Evolutionary conservation across 2,329 filamentous ascomycete species (phyloP).

Genomic region (Atkinsonella hypoxylon): DNA sequence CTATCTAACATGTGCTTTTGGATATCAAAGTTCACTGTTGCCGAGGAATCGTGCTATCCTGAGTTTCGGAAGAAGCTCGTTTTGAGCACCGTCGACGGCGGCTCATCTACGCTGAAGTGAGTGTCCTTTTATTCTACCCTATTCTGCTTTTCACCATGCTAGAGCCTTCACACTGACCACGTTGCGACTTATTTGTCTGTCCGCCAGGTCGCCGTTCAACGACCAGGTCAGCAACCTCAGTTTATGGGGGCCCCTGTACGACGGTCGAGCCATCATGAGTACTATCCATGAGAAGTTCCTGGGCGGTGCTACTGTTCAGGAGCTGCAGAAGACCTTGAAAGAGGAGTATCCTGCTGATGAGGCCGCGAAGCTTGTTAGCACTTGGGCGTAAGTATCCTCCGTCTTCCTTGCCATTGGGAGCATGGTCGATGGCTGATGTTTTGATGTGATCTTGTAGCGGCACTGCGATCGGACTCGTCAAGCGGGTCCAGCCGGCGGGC

Average conservation of each 20-base stretch:
- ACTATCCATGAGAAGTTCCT: constrained; percentile 28
- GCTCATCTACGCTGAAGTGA: constrained; percentile 32
- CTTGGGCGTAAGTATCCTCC: constrained; percentile 23
- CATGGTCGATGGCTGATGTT: not conserved
- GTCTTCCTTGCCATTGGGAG: constrained; percentile 4
- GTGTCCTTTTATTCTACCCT: no score
- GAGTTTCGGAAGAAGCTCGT: constrained; percentile 28
- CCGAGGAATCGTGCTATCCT: constrained; percentile 30
- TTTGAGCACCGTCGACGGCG: constrained; percentile 31
- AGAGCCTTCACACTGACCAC: not conserved
- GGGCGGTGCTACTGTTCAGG: constrained; percentile 27
- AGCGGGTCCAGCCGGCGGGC: constrained; percentile 25
- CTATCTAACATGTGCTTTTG: not conserved
- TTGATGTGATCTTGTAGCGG: constrained; percentile 17
- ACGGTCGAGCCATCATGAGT: constrained; percentile 30
- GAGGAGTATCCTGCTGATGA: constrained; percentile 25
- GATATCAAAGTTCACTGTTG: constrained; percentile 25
- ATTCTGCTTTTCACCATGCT: no score
- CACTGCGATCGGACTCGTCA: constrained; percentile 33
- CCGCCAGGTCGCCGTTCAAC: constrained; percentile 27
- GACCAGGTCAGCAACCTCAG: constrained; percentile 25
- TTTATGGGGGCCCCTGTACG: constrained; percentile 31
- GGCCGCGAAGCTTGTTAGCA: constrained; percentile 20
- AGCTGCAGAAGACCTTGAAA: constrained; percentile 27
- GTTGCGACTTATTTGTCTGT: no score